Percentiles rank a stretch among this genome's conserved stretches.
Evolutionary conservation across 805 yeast genomes (phyloP).

Genomic region (Candida tibetensis): DNA sequence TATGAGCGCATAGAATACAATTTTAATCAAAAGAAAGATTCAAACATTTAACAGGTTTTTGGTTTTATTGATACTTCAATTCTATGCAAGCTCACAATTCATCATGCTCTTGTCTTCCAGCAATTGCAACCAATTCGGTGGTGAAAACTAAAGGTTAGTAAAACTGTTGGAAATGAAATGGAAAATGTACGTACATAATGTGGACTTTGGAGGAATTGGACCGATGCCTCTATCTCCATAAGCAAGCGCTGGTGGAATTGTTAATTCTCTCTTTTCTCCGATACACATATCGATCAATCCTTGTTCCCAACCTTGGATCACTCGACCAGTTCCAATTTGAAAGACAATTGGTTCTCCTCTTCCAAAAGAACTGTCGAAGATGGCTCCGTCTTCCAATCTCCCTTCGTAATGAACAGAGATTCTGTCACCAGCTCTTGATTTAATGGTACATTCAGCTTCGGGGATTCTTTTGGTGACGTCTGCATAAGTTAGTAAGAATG

Average conservation of each 20-base stretch:
- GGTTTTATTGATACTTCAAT: no score
- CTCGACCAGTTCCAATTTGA: constrained; percentile 73
- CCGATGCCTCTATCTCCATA: constrained; percentile 79
- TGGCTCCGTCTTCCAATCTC: constrained; percentile 58
- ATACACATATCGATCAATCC: constrained; percentile 76
- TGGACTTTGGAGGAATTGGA: constrained; percentile 74
- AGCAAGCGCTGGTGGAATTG: constrained; percentile 75
- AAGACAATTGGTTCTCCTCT: constrained; percentile 70
- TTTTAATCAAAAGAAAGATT: no score
- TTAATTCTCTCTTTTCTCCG: constrained; percentile 79
- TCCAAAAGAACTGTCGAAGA: constrained; percentile 68
- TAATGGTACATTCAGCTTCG: constrained; percentile 51
- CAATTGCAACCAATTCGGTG: constrained; percentile 61
- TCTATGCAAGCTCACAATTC: constrained; percentile 16
- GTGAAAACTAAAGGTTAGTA: constrained; percentile 45
- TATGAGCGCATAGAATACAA: no score
- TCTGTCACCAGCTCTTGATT: constrained; percentile 62
- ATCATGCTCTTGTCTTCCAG: constrained; percentile 22
- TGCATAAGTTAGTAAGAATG: constrained; percentile 10
- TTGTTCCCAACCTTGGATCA: constrained; percentile 88
- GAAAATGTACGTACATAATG: constrained; percentile 39
- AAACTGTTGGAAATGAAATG: not conserved
- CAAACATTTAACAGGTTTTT: no score
- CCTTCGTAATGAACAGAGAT: constrained; percentile 83
- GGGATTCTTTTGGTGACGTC: constrained; percentile 41